Base-by-base conservation (phyloP, 768 basidiomycete genomes). In the Postia placenta region DNA sequence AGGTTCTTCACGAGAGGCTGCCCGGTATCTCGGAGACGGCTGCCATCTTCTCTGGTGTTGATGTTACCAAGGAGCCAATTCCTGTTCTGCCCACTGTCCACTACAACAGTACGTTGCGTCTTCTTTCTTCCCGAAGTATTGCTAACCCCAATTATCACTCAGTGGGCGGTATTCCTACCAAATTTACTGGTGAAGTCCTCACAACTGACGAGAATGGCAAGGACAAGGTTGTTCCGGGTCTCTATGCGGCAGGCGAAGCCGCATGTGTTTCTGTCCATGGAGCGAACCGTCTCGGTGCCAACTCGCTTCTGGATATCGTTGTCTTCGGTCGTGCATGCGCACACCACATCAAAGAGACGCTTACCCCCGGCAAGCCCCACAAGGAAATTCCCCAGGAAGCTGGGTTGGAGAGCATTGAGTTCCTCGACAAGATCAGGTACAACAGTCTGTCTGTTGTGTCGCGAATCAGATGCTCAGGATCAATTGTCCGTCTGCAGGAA, bases 111-210 rank as follows among this genome's bases (percentile, higher is more conserved):
- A 68, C 71, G 91, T 74, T 11, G 17, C 37, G 19, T 7, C 17
- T 14, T 14, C 38, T 35, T 28, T 0, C 2, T 2, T 37, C 26
- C 14, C 23, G 22, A 36, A 24, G 7, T 44, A 20, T 39, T 50
- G 23, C 57, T 67, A 27, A 56, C 53, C 48, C 51, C 58, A 48
- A 27, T 37, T 19, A 1, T 17, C 42, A 23, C 51, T 30, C 43
- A 92, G 93, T 97, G 95, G 96, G 96, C 72, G 96, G 96, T 75
- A 97, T 99, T 68, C 96, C 96, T 48, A 98, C 96, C 47, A 90
- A 80, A 65, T 99, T 93, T 73, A 99, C 96, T 48, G 96, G 96
- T 57, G 96, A 99, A 68, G 96, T 91, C 57, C 65, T 99, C 59
- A 97, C 92, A 23, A 64, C 81, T 51, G 92, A 94, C 66, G 74